Conservation (phyloP, 139 green algal genomes). For the Micractinium sp. region DNA sequence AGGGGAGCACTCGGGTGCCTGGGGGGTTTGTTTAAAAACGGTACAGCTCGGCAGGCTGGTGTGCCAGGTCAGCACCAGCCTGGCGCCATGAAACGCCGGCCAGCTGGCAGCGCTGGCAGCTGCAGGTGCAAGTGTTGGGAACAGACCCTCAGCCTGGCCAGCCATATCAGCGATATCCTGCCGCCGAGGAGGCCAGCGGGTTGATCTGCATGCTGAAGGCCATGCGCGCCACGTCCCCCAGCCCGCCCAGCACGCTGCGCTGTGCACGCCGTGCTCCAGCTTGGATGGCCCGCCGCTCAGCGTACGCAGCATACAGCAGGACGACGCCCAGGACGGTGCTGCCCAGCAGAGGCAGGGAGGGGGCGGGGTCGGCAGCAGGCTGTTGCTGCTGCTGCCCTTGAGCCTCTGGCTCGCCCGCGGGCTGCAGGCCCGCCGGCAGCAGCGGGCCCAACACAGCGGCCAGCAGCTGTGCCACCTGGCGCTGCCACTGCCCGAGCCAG, state of each 20-base stretch:
- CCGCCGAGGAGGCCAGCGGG: neutral
- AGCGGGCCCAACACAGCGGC: neutral
- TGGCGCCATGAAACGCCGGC: no score
- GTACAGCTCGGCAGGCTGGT: no score
- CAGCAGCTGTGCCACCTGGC: neutral
- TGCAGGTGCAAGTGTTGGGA: neutral
- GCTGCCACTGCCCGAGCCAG: conserved; percentile 17
- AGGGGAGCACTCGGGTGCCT: no score
- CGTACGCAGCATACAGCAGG: conserved; percentile 23
- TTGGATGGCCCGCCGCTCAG: conserved; percentile 11
- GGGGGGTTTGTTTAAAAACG: no score
- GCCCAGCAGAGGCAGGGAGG: neutral
- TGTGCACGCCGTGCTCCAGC: neutral
- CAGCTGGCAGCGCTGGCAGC: no score
- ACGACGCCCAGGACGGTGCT: conserved; percentile 7
- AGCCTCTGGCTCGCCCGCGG: neutral
- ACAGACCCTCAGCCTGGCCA: neutral
- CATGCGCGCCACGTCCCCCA: conserved; percentile 12
- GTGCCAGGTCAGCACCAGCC: no score
- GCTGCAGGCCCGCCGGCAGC: neutral
- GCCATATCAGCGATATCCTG: neutral
- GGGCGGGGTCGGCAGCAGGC: neutral
- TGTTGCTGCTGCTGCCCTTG: neutral
- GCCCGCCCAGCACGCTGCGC: neutral
- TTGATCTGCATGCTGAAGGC: conserved; percentile 7